Evolutionary conservation across 371 early-diverging fungal species (phyloP), one percentile per base, ranked within the genome.

Genomic region (Syncephalastrum racemosum): DNA sequence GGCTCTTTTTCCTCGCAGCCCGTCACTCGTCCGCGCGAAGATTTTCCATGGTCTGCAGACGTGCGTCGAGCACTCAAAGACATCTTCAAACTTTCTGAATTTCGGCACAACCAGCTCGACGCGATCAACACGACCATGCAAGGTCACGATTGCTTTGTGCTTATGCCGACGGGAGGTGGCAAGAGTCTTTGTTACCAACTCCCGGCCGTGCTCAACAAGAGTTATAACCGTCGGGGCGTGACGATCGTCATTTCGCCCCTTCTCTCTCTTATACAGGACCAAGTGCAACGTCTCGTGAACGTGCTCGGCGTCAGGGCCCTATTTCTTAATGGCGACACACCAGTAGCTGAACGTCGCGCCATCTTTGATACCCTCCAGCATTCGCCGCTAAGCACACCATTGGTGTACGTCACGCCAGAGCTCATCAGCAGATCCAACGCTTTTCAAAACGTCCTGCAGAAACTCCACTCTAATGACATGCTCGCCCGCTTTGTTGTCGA

Each of bases 161-260:
- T 99, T 41, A 99, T 99, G 99, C 99, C 99, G 2, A 99, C 99
- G 1, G 99, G 99, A 39, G 99, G 99, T 0, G 99, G 99, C 6
- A 99, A 99, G 72, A 91, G 92, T 67, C 70, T 99, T 25, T 99
- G 99, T 67, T 99, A 96, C 71, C 99, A 99, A 68, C 79, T 99
- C 19, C 99, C 99, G 4, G 97, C 99, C 4, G 64, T 91, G 13
- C 67, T 95, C 20, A 76, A 87, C 22, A 56, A 56, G 12, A 6
- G 18, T 1, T 51, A 56, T 15, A 36, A 64, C 16, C 84, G 89
- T 48, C 67, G 62, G 10, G 92, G 92, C 0, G 77, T 99, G 0
- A 97, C 99, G 0, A 73, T 99, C 51, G 99, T 99, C 8, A 85
- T 99, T 4, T 96, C 98, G 5, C 99, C 99, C 0, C 79, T 99